Base-by-base conservation (phyloP, 352 stramenopile species). In the Elongisporangium undulatum region DNA sequence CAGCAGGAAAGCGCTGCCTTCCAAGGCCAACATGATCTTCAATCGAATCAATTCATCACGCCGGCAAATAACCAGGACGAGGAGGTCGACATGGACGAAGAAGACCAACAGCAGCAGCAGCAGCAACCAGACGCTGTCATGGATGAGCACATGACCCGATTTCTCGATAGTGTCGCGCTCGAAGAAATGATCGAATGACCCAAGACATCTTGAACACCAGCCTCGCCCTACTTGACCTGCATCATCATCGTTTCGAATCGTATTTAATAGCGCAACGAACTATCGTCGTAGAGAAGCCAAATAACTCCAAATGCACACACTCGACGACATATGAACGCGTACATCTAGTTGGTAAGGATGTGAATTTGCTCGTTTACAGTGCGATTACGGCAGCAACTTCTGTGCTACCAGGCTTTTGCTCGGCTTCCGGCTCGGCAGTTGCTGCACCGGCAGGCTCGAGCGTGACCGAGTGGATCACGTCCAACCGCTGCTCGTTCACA, bases 91-190 rank as follows among this genome's bases (percentile, higher is more conserved):
- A 79, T 79, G 66, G 72, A 80, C 51, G 72, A 80, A 34, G 23
- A 26, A 5, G 49, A 55, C 12, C n/a, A 24, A 1, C 20, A 60
- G 15, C 39, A 51, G 38, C 53, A 50, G 17, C 41, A 58, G 5
- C 22, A 39, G 12, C 34, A 45, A 48, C 39, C 24, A 17, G 23
- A 41, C 12, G 22, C 19, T 38, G 49, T 71, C n/a, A 81, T 81
- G 59, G 69, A 82, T 56, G 83, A 91, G 64, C 82, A 92, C 67
- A 92, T 92, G 80, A 90, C 69, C 63, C 78, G 67, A 52, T 90
- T 92, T 61, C 81, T 92, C 56, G 83, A 92, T 56, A 92, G 83
- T 58, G 83, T 92, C 54, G 74, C 81, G 51, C 75, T 92, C 22
- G 83, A 91, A 49, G 83, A 92, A 51, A 86, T 90, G 61, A 75